phyloP scores from a whole-genome alignment of 192 early-diverging fungal species.

The Cetraspora pellucida region DNA sequence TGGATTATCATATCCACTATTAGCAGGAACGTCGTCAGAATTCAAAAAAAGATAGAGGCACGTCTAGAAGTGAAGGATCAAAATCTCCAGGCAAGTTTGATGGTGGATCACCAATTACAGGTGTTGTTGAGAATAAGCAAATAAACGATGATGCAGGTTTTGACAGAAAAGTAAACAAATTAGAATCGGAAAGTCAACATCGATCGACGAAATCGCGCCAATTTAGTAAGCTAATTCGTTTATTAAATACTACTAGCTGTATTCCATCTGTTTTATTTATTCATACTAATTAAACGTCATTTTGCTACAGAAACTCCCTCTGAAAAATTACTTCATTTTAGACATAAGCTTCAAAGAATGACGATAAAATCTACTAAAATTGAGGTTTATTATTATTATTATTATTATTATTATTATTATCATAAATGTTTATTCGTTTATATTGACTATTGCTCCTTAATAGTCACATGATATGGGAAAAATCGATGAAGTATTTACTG shows the following conservation, averaged over 20 bases:
- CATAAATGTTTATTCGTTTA: neutral
- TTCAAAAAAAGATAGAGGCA: neutral
- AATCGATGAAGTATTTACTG: conserved; percentile 40
- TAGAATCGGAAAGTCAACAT: conserved; percentile 13
- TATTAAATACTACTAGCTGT: neutral
- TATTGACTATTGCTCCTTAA: neutral
- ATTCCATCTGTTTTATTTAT: no score
- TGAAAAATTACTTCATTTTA: conserved; percentile 39
- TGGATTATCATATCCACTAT: neutral
- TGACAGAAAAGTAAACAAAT: neutral
- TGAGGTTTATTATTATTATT: conserved; percentile 28
- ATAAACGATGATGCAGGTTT: neutral
- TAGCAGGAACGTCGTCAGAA: neutral
- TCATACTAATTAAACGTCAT: no score
- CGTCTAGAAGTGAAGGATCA: conserved; percentile 11
- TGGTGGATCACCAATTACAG: neutral
- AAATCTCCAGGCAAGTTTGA: conserved; percentile 5
- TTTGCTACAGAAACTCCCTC: conserved; percentile 21
- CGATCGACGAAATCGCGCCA: neutral
- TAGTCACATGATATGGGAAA: conserved; percentile 37
- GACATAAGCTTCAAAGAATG: conserved; percentile 47
- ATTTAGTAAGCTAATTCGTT: neutral
- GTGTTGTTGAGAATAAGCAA: neutral
- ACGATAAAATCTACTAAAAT: conserved; percentile 37
- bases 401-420: neutral